These are phyloP conservation scores for Phylloporus sp. DNA, from an alignment of 768 basidiomycete genomes.

Conservation along the genomic window DNA sequence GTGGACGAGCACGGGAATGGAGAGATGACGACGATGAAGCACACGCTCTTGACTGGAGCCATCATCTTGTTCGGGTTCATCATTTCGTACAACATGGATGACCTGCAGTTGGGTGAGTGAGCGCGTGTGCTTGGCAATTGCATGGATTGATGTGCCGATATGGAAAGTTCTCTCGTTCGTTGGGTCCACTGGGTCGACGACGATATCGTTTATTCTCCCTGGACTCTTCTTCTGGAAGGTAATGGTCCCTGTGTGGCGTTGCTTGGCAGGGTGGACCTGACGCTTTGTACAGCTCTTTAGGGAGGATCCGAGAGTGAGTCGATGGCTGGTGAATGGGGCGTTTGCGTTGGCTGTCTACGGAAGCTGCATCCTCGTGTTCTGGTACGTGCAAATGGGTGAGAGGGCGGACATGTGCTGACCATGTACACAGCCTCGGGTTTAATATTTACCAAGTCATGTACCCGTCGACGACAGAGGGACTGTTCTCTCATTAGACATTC, in stretches of 20 bases:
- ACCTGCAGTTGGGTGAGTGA: conserved; percentile 68
- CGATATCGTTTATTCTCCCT: conserved; percentile 94
- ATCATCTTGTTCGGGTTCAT: conserved; percentile 65
- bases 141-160: conserved; percentile 12
- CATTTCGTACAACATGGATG: conserved; percentile 74
- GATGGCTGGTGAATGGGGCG: conserved; percentile 53
- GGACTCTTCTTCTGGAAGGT: conserved; percentile 94
- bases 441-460: conserved; percentile 68
- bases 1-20: conserved; percentile 52
- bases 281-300: conserved; percentile 55
- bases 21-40: conserved; percentile 68
- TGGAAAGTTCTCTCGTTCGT: conserved; percentile 89
- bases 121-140: not conserved
- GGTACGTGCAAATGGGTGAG: conserved; percentile 50
- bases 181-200: conserved; percentile 94
- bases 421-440: conserved; percentile 57
- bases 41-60: conserved; percentile 60
- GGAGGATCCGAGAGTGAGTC: conserved; percentile 52
- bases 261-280: conserved; percentile 6
- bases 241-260: conserved; percentile 15
- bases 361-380: conserved; percentile 75
- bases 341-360: conserved; percentile 76
- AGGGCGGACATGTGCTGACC: conserved; percentile 5
- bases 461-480: conserved; percentile 15
- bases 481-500: not conserved